These are phyloP conservation scores for Axilococcus clingmanii DNA, from an alignment of 139 green algal species.

Conservation along the genomic window DNA sequence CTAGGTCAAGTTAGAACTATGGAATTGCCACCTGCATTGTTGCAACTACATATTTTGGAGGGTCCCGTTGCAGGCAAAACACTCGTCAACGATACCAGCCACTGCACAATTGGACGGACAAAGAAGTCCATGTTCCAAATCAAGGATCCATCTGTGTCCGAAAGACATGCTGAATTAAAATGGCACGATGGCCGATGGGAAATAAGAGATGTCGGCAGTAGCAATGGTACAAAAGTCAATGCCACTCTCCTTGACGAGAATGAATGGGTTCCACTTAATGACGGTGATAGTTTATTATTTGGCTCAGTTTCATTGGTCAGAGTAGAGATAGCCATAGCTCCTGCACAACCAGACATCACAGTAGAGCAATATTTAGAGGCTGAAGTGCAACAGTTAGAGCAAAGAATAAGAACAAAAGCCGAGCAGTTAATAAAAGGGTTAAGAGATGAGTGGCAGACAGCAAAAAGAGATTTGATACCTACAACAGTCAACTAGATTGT, in stretches of 20 bases:
- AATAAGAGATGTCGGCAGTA: slow-evolving; percentile 46
- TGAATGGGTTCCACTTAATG: slow-evolving; percentile 5
- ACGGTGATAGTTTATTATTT: background rate
- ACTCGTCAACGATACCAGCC: background rate
- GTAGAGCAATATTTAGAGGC: slow-evolving; percentile 19
- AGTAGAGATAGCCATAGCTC: no score
- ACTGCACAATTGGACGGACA: slow-evolving; percentile 16
- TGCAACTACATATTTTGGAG: slow-evolving; percentile 1
- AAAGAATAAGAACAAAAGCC: slow-evolving; percentile 17
- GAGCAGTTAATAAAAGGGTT: no score
- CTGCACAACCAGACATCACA: slow-evolving; percentile 10
- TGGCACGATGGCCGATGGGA: slow-evolving; percentile 32
- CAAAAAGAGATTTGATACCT: no score
- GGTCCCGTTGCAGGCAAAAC: slow-evolving; percentile 2
- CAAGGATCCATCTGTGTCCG: slow-evolving; percentile 52
- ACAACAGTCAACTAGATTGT: no score
- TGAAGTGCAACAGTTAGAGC: slow-evolving; percentile 18
- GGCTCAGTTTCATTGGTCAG: background rate
- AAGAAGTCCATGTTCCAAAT: slow-evolving; percentile 36
- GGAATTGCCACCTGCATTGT: no score
- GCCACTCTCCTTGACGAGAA: slow-evolving; percentile 14
- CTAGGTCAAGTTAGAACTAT: no score
- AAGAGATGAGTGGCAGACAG: no score
- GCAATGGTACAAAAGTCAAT: slow-evolving; percentile 59
- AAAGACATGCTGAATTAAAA: slow-evolving; percentile 49